A percentile compares a stretch with the other conserved stretches of the same genome.
Conservation (phyloP, 257 asterid genomes). For the Salvia splendens region DNA sequence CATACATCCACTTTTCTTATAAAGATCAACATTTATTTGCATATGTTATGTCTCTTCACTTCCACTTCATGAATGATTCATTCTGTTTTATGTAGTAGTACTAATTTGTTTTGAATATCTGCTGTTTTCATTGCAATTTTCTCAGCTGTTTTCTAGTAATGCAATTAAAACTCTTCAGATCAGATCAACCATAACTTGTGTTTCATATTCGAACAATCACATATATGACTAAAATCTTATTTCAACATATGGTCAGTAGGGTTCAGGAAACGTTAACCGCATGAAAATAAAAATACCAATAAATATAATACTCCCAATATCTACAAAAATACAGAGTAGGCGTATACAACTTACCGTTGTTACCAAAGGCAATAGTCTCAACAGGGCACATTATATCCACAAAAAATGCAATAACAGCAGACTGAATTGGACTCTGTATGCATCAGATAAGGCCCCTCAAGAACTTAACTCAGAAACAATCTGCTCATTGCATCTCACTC, state of each 20-base stretch:
- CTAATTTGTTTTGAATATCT: too few relatives aligned
- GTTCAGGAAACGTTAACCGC: too few relatives aligned
- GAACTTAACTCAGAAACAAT: conserved; percentile 13
- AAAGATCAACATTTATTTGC: not conserved
- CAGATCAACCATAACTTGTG: not conserved
- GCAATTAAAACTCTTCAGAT: not conserved
- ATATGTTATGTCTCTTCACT: not conserved
- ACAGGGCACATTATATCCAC: not conserved
- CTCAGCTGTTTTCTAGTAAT: too few relatives aligned
- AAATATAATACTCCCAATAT: not conserved
- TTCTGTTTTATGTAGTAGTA: too few relatives aligned
- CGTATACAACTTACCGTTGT: too few relatives aligned
- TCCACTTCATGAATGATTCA: too few relatives aligned
- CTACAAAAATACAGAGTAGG: conserved; percentile 1
- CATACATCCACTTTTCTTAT: not conserved
- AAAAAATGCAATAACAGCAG: not conserved
- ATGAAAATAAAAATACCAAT: not conserved
- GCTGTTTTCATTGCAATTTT: too few relatives aligned
- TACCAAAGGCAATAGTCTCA: not conserved
- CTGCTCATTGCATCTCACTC: conserved; percentile 13
- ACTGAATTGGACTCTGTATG: not conserved
- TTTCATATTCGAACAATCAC: too few relatives aligned
- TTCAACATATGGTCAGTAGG: not conserved
- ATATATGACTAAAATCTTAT: not conserved
- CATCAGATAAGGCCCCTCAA: conserved; percentile 25